Conservation (phyloP, 106 monocot genomes). For the Dendrobium officinale region DNA sequence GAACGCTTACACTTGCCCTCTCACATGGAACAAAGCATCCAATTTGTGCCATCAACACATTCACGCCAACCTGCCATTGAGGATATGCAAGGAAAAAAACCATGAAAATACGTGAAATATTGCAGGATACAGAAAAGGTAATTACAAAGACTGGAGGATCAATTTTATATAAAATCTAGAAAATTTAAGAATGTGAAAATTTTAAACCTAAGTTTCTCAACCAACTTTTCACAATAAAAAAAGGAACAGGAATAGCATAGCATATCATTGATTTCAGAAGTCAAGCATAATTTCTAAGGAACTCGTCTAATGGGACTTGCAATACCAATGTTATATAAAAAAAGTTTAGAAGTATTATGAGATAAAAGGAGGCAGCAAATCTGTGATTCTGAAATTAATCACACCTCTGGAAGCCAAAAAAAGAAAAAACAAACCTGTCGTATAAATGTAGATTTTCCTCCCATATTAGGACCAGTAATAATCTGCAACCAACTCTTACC, state of each 20-base stretch:
- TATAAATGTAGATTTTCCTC: slow-evolving; percentile 98
- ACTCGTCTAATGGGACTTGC: not conserved
- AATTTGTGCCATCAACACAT: slow-evolving; percentile 95
- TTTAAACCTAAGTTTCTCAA: not conserved
- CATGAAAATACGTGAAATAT: not conserved
- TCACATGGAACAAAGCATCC: slow-evolving; percentile 95
- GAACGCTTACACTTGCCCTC: slow-evolving; percentile 69
- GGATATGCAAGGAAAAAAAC: not conserved
- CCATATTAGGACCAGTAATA: slow-evolving; percentile 99
- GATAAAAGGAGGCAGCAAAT: slow-evolving; percentile 6
- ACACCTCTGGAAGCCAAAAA: not conserved
- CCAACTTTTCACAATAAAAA: not conserved
- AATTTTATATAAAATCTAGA: not conserved
- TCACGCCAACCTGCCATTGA: slow-evolving; percentile 77
- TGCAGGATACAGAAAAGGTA: not conserved
- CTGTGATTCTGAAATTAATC: not conserved
- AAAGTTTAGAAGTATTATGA: not conserved
- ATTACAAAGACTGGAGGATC: not conserved
- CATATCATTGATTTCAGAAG: not conserved
- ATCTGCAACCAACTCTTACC: slow-evolving; percentile 97
- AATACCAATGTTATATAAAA: not conserved
- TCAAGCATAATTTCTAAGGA: not conserved
- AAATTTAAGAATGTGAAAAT: not conserved
- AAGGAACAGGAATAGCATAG: not conserved
- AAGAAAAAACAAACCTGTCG: slow-evolving; percentile 59